Percentiles rank a stretch among this genome's conserved stretches.
These are phyloP conservation scores for Camelina neglecta DNA, from an alignment of 345 rosid species.

Conservation along the genomic window DNA sequence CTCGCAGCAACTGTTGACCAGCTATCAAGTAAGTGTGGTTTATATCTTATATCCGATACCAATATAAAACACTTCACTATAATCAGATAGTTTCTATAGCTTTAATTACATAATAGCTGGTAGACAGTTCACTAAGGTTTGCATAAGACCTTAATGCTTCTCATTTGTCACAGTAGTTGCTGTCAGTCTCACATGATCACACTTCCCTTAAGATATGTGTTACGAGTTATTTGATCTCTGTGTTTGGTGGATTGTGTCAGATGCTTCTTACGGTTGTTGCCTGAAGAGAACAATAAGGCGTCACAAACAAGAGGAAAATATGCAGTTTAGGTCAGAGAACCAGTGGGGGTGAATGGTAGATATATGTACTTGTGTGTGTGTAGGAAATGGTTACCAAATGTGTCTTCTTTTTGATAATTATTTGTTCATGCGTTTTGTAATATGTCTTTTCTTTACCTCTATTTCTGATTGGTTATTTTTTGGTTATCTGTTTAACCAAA, in stretches of 20 bases:
- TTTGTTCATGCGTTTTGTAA: conserved; percentile 34
- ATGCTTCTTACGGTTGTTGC: conserved; percentile 30
- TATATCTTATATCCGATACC: neutral
- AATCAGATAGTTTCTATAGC: neutral
- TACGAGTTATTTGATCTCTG: conserved; percentile 11
- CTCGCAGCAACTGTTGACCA: conserved; percentile 32
- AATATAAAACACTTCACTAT: neutral
- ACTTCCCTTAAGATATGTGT: neutral
- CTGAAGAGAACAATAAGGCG: conserved; percentile 28
- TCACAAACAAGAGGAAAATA: conserved; percentile 22
- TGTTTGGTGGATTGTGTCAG: conserved; percentile 33
- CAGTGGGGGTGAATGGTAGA: conserved; percentile 27
- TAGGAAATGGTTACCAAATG: conserved; percentile 28
- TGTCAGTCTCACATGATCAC: neutral
- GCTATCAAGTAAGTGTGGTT: conserved; percentile 34
- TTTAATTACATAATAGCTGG: neutral
- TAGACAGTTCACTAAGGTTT: neutral
- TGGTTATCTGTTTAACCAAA: conserved; percentile 25
- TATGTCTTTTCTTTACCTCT: neutral
- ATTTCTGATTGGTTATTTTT: conserved; percentile 1
- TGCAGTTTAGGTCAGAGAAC: conserved; percentile 26
- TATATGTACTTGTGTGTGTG: conserved; percentile 30
- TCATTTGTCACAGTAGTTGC: neutral
- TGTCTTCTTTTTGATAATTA: conserved; percentile 5
- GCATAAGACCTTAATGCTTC: neutral